Evolutionary conservation across 305 asterid species (phyloP).

Genomic region (Fraxinus velutina): DNA sequence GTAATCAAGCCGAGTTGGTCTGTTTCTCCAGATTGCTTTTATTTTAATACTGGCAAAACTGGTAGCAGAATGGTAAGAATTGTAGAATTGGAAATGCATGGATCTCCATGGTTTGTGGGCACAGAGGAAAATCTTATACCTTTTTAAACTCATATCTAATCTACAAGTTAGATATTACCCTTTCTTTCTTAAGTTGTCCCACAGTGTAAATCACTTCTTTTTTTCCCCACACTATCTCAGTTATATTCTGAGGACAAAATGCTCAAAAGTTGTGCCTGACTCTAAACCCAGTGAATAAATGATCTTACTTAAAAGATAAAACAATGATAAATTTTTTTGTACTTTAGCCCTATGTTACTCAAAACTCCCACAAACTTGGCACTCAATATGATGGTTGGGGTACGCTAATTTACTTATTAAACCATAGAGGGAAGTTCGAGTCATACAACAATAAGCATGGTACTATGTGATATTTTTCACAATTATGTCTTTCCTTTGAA

Average conservation of each 20-base stretch:
- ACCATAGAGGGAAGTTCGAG: background rate
- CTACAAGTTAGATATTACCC: background rate
- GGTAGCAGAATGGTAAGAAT: background rate
- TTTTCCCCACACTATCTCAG: background rate
- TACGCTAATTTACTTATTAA: background rate
- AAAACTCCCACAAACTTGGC: background rate
- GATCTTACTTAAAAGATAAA: background rate
- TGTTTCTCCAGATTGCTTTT: background rate
- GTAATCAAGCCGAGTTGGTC: background rate
- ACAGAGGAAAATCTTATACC: background rate
- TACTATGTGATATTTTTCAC: background rate
- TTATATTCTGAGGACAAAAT: background rate
- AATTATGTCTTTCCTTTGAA: background rate
- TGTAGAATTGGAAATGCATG: background rate
- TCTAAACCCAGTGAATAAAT: background rate
- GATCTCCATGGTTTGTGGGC: background rate
- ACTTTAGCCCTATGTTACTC: background rate
- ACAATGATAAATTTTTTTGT: background rate
- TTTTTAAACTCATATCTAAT: background rate
- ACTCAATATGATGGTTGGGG: constrained; percentile 1
- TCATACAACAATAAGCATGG: background rate
- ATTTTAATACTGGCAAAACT: background rate
- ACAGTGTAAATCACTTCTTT: background rate
- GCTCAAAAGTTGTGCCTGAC: background rate
- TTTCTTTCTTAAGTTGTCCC: background rate